Evolutionary conservation across 495 filamentous ascomycete genomes (phyloP), one percentile per base, ranked within the genome.

Genomic region (Letharia lupina): DNA sequence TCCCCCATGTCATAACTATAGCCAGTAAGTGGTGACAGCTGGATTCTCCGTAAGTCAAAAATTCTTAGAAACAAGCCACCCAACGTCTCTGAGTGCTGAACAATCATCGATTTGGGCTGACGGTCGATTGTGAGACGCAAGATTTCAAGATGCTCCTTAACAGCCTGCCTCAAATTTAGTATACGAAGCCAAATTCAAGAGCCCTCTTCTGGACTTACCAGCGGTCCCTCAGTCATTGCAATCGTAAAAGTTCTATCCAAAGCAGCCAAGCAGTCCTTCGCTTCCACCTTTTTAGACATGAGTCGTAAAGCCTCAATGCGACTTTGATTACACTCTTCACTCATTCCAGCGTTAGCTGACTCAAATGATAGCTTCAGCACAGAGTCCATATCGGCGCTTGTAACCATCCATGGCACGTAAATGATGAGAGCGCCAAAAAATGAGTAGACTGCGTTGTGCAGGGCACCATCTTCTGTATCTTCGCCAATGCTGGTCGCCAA

Each of bases 331-430:
- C 84, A 81, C 48, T 83, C 80, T 2, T 80, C 79, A 40, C 83
- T 80, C 61, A 84, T 65, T 12, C 73, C 78, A 4, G 82, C 79
- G 52, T 77, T 81, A n/a, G 87, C 82, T 33, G 91, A 94, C 42
- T 80, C 78, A 73, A 85, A 87, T 15, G 89, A 90, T 45, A 89
- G 82, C 37, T 78, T 70, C 33, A 98, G 74, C 31, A 95, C 77
- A 28, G 79, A 83, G 66, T 88, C 86, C 15, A 98, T 75, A 68
- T 93, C 87, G 40, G 80, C 76, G 4, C 82, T 84, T 3, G 89
- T 88, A 59, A 97, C 78, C 84, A 96, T 96, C 75, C 86, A 96
- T 2, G 93, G 92, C 16, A 96, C 77, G 67, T 91, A 83, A 59
- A 90, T 84, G 28, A 91, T 81, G n/a, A 96, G 77, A 3, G 90